Base-by-base conservation (phyloP, 345 rosid species). In the Pelargonium nanum region DNA sequence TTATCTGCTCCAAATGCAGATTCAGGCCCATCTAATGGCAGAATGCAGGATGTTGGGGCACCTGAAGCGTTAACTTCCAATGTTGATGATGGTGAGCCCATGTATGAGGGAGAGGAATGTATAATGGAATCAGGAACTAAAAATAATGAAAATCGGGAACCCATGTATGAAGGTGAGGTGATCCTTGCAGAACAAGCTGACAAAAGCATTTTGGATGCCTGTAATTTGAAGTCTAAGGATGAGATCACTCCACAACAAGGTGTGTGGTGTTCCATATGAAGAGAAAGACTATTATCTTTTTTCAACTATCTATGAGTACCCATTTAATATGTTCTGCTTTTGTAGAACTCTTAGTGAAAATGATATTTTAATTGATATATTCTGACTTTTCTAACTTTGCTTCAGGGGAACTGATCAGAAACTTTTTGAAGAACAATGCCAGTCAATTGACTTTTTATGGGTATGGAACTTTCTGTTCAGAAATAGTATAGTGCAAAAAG, bases 71-170 rank as follows among this genome's bases (percentile, higher is more conserved):
- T 78, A 56, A 57, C 83, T 17, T 83, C 91, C 16, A 80, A 81
- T 34, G 72, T 83, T 51, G 83, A 82, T 77, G 91, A 76, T 21
- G 81, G 84, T 77, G 99, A 90, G 68, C 97, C 99, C 68, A 79
- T 90, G 58, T 90, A 94, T 72, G 97, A 94, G 75, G 99, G 97
- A 57, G 97, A 94, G 73, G 97, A 93, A 79, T 80, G 97, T 71
- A 86, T 89, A 55, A 51, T 80, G 57, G 89, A 93, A 71, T 73
- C 90, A 65, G 85, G 75, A 67, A 63, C 80, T 67, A 58, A 74
- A 51, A 63, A 56, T 59, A 75, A 70, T 77, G 87, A 72, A 77
- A 85, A 83, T 54, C 74, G 80, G 61, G 96, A 93, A 75, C 99
- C 97, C 55, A 72, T 93, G 63, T 93, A 93, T 70, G 99, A 93